Evolutionary conservation across 495 filamentous ascomycete species (phyloP).

Genomic region (Penicillium robsamsonii): DNA sequence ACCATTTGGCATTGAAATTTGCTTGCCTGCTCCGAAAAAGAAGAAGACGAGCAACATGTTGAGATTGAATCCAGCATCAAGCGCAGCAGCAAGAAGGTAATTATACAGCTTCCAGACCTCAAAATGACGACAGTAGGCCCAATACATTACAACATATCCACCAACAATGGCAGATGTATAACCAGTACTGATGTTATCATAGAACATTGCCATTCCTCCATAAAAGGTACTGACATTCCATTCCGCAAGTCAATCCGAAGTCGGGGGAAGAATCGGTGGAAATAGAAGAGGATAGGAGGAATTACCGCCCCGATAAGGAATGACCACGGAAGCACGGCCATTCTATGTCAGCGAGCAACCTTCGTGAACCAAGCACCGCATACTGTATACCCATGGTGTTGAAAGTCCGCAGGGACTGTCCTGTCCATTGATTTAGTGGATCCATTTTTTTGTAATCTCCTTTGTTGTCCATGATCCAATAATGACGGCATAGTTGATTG

Average conservation of each 20-base stretch:
- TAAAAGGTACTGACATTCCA: conserved; percentile 59
- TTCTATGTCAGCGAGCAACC: no score
- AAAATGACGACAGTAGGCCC: conserved; percentile 50
- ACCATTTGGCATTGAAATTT: no score
- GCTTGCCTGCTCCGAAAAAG: conserved; percentile 52
- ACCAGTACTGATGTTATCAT: conserved; percentile 48
- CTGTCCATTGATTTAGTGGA: conserved; percentile 57
- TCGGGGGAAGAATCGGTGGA: conserved; percentile 49
- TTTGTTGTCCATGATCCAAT: conserved; percentile 49
- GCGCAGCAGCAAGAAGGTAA: conserved; percentile 54
- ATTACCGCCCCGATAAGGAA: conserved; percentile 52
- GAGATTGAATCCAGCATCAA: conserved; percentile 58
- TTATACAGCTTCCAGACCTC: conserved; percentile 58
- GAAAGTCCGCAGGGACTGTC: no score
- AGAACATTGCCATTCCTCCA: conserved; percentile 34
- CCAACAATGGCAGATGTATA: conserved; percentile 56
- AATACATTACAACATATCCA: conserved; percentile 56
- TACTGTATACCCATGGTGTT: no score
- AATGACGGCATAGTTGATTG: conserved; percentile 45
- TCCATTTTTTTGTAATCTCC: conserved; percentile 49
- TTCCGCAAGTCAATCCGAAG: conserved; percentile 56
- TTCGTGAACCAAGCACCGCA: no score
- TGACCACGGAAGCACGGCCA: no score
- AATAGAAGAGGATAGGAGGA: conserved; percentile 46
- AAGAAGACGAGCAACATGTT: conserved; percentile 57